Conservation (phyloP, 176 grass and related monocot genomes). For the Paspalum vaginatum region DNA sequence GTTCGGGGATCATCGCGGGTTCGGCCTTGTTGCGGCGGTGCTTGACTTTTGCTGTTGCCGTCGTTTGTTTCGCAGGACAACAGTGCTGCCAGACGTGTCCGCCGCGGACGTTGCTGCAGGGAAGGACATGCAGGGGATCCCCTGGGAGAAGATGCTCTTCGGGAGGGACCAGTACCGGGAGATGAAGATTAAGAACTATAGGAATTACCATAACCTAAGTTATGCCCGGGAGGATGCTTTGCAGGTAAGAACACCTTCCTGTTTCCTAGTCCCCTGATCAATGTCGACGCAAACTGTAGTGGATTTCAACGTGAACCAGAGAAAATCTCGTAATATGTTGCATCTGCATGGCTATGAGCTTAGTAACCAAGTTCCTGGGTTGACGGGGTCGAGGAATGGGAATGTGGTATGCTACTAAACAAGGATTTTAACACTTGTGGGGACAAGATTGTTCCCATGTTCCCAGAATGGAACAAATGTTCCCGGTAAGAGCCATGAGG, state of each 20-base stretch:
- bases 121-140: constrained; percentile 75
- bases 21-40: not conserved
- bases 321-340: not conserved
- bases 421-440: too few relatives aligned
- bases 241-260: constrained; percentile 33
- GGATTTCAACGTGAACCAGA: not conserved
- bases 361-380: too few relatives aligned
- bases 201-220: constrained; percentile 65
- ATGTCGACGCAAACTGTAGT: not conserved
- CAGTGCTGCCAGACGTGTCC: constrained; percentile 44
- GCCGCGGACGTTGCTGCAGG: constrained; percentile 36
- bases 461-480: too few relatives aligned
- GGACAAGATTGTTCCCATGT: too few relatives aligned
- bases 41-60: not conserved
- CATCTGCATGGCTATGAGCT: not conserved
- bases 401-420: too few relatives aligned
- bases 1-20: not conserved
- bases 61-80: constrained; percentile 40
- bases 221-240: constrained; percentile 46
- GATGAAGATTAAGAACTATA: constrained; percentile 66
- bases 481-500: not conserved
- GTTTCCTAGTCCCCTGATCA: not conserved
- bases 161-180: constrained; percentile 61
- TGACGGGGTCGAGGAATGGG: too few relatives aligned
- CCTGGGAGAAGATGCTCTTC: constrained; percentile 66